A percentile compares a stretch with the other conserved stretches of the same genome.
phyloP scores from a whole-genome alignment of 2,329 filamentous ascomycete genomes.

The Colletotrichum lindemuthianum region DNA sequence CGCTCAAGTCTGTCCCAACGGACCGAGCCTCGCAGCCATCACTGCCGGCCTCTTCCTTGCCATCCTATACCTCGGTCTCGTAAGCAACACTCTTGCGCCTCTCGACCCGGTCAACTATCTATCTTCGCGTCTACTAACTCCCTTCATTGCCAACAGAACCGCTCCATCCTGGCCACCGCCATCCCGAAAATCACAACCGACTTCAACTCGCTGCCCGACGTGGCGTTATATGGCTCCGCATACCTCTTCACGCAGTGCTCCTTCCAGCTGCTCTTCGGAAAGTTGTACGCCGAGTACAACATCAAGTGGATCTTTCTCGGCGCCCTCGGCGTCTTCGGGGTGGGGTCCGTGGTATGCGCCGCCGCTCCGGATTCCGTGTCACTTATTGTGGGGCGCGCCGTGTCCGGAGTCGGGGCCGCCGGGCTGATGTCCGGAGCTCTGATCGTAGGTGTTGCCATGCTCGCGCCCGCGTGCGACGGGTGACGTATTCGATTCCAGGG shows the following conservation, averaged over 20 bases:
- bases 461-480: background rate
- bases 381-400: slow-evolving; percentile 53
- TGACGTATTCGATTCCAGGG: background rate
- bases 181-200: slow-evolving; percentile 34
- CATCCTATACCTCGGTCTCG: slow-evolving; percentile 28
- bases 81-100: slow-evolving; percentile 1
- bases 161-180: slow-evolving; percentile 31
- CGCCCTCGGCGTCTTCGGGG: slow-evolving; percentile 53
- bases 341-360: slow-evolving; percentile 56
- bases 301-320: slow-evolving; percentile 51
- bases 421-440: slow-evolving; percentile 38
- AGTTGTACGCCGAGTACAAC: slow-evolving; percentile 64
- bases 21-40: slow-evolving; percentile 22
- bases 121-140: too few species aligned
- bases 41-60: slow-evolving; percentile 22
- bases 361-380: slow-evolving; percentile 49
- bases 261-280: slow-evolving; percentile 61
- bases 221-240: slow-evolving; percentile 26
- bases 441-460: background rate
- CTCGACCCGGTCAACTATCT: too few species aligned
- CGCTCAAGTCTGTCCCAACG: background rate
- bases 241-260: slow-evolving; percentile 13
- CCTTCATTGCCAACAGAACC: slow-evolving; percentile 6
- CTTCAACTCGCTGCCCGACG: slow-evolving; percentile 32
- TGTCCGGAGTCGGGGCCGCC: slow-evolving; percentile 49